A percentile compares a stretch with the other conserved stretches of the same genome.
Evolutionary conservation across 2,329 filamentous ascomycete species (phyloP).

Genomic region (Colletotrichum higginsianum): DNA sequence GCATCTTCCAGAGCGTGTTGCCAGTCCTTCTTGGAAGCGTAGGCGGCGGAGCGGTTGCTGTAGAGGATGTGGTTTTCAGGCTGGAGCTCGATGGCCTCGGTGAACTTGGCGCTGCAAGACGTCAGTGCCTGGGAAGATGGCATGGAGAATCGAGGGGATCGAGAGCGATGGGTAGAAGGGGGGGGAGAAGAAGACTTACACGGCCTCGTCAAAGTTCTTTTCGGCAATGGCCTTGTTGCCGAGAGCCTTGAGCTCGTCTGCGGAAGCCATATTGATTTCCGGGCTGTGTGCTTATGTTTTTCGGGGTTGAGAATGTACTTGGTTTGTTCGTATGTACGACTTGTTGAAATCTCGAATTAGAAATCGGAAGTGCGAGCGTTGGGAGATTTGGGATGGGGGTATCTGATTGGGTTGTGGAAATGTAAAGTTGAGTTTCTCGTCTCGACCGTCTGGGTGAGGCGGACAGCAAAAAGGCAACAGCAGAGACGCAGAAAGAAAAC

Average conservation of each 20-base stretch:
- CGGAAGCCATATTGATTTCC: constrained; percentile 65
- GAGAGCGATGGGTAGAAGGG: too few species aligned
- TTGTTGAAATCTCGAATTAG: constrained; percentile 18
- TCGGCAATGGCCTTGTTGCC: constrained; percentile 99
- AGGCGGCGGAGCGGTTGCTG: constrained; percentile 92
- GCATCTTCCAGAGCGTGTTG: constrained; percentile 89
- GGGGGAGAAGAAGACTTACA: constrained; percentile 73
- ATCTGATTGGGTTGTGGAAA: constrained; percentile 28
- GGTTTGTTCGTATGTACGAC: constrained; percentile 6
- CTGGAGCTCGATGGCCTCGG: constrained; percentile 90
- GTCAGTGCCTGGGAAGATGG: constrained; percentile 40
- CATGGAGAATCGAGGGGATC: too few species aligned
- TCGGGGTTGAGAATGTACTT: background rate
- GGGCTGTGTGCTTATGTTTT: constrained; percentile 1
- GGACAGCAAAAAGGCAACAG: constrained; percentile 9
- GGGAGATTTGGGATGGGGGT: constrained; percentile 43
- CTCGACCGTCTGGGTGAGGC: constrained; percentile 19
- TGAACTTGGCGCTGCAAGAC: constrained; percentile 85
- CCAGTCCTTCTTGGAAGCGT: constrained; percentile 93
- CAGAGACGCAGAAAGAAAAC: constrained; percentile 41
- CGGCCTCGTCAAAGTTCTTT: constrained; percentile 95
- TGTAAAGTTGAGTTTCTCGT: constrained; percentile 3
- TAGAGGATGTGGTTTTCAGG: constrained; percentile 96
- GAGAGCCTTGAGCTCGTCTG: constrained; percentile 91
- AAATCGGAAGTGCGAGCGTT: constrained; percentile 20